Conservation (phyloP, 2,329 filamentous ascomycete genomes). For the Eurotiales sp. region DNA sequence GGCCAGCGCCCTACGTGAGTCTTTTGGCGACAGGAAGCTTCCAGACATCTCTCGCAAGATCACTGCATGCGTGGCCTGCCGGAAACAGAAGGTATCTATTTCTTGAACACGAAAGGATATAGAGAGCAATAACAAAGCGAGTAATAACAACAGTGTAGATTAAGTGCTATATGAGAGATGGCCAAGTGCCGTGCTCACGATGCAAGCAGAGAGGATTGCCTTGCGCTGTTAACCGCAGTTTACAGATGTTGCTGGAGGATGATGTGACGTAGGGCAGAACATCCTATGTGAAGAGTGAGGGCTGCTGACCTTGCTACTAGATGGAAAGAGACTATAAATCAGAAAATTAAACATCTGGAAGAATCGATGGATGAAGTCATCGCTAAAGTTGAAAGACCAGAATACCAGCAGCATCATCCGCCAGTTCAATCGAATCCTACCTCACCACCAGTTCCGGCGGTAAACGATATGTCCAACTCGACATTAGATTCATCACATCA, state of each 20-base stretch:
- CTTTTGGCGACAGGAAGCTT: conserved; percentile 32
- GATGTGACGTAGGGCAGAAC: conserved; percentile 28
- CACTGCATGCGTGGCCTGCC: conserved; percentile 26
- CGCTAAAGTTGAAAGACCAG: conserved; percentile 18
- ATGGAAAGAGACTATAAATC: conserved; percentile 39
- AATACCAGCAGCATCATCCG: conserved; percentile 8
- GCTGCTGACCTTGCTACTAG: conserved; percentile 17
- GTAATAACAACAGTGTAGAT: conserved; percentile 23
- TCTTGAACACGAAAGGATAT: conserved; percentile 3
- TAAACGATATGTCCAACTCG: conserved; percentile 3
- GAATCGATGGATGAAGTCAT: conserved; percentile 28
- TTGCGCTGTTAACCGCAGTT: conserved; percentile 40
- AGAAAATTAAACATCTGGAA: conserved; percentile 36
- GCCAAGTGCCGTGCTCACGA: conserved; percentile 35
- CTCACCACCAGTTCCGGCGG: not conserved
- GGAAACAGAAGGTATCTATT: conserved; percentile 21
- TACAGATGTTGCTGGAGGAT: conserved; percentile 42
- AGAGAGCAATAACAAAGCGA: conserved; percentile 13
- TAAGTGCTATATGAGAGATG: conserved; percentile 41
- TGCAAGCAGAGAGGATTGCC: conserved; percentile 40
- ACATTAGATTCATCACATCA: conserved; percentile 20
- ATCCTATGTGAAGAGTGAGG: not conserved
- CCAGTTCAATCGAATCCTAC: not conserved
- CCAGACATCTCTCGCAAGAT: conserved; percentile 32
- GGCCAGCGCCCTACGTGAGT: conserved; percentile 23